These are phyloP conservation scores for Gossypium herbaceum DNA, from an alignment of 345 rosid species.

Conservation along the genomic window DNA sequence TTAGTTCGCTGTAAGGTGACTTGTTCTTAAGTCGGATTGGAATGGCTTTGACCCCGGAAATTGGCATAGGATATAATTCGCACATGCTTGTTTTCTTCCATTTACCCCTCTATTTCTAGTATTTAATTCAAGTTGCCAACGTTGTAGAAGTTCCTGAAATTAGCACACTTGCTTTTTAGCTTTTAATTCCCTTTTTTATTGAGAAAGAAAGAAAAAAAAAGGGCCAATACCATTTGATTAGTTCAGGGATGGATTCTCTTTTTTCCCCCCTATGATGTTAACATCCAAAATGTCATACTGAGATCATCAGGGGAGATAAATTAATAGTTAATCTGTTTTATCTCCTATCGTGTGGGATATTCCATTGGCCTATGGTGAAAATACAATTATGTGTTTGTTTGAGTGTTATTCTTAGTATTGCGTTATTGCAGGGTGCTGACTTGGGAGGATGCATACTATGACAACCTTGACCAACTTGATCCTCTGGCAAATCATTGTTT, in stretches of 20 bases:
- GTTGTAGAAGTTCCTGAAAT: background rate
- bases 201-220: background rate
- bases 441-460: conserved; percentile 84
- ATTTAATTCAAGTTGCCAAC: background rate
- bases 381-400: conserved; percentile 2
- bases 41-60: conserved; percentile 1
- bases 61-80: conserved; percentile 2
- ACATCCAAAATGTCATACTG: background rate
- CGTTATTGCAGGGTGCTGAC: conserved; percentile 68
- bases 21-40: background rate
- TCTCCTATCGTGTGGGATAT: background rate
- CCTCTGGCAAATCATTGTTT: conserved; percentile 36
- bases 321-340: background rate
- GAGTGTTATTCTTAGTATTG: conserved; percentile 3
- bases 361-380: background rate
- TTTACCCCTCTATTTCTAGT: background rate
- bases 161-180: background rate
- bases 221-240: background rate
- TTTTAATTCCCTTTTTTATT: background rate
- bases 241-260: background rate
- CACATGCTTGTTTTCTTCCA: background rate
- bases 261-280: background rate
- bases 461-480: conserved; percentile 37
- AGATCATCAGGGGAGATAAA: background rate
- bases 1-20: background rate